phyloP scores from a whole-genome alignment of 805 yeast genomes.

The Metschnikowia similis region DNA sequence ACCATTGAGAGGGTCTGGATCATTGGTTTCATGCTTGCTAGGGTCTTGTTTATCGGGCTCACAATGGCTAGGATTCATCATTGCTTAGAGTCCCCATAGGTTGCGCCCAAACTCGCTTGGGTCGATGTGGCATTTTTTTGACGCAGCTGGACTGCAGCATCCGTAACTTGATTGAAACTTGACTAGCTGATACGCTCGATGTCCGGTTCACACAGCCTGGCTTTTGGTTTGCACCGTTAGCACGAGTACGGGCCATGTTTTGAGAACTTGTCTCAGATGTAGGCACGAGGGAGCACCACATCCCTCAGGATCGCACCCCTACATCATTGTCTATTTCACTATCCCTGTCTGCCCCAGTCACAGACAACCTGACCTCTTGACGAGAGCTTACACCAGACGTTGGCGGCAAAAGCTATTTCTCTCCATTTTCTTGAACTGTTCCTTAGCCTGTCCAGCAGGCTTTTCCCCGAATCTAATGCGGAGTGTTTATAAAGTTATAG shows the following conservation, averaged over 20 bases:
- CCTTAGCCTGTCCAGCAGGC: constrained; percentile 4
- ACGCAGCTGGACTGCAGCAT: no score
- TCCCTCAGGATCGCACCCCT: background rate
- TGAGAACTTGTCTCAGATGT: background rate
- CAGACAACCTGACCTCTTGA: background rate
- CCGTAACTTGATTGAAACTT: background rate
- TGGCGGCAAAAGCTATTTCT: background rate
- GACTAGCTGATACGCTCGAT: background rate
- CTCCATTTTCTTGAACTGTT: no score
- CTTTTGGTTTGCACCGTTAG: no score
- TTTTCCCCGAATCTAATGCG: background rate
- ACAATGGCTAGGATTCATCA: no score
- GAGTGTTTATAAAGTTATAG: constrained; percentile 2
- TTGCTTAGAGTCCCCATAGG: no score
- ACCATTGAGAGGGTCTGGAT: no score
- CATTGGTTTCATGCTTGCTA: no score
- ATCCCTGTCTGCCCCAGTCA: background rate
- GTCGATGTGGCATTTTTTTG: no score
- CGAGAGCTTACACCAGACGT: background rate
- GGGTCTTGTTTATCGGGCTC: no score
- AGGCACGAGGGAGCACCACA: background rate
- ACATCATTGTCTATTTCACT: background rate
- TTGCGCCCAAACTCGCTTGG: no score
- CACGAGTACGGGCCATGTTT: background rate
- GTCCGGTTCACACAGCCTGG: background rate